Evolutionary conservation across 768 basidiomycete species (phyloP), one percentile per base, ranked within the genome.

Genomic region (Naganishia friedmannii): DNA sequence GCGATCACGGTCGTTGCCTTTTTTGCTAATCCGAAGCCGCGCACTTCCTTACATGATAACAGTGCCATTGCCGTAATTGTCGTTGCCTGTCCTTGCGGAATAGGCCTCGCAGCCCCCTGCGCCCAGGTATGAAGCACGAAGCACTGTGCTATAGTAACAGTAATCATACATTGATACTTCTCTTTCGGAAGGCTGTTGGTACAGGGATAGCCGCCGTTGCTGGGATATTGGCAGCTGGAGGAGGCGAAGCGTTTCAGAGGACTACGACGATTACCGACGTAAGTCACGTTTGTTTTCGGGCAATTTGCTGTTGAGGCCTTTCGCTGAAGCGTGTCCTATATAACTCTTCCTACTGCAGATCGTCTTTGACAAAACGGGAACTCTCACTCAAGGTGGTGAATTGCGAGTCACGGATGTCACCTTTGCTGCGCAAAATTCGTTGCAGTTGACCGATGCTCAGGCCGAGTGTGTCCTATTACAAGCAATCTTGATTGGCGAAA

Each of bases 321-420:
- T n/a, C n/a, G n/a, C n/a, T n/a, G n/a, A n/a, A n/a, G n/a, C n/a
- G 53, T 55, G 10, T 5, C 53, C 6, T 55, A 55, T 23, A 55
- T 23, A 29, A 8, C 23, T 55, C 53, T 15, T 15, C 23, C 53
- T 55, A 55, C 28, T 7, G 26, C 26, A 55, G 53, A 28, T 93
- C 48, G 88, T 88, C 3, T 91, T 93, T 71, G 92, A 93, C 81
- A 93, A 93, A 81, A 93, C 91, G 1, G 91, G 92, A 7, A 93
- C 91, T 0, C 80, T 92, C 29, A 92, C 91, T 0, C 82, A 86
- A 70, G 77, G 76, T 28, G 53, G 53, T 23, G 53, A 8, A 55
- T 55, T 55, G 53, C 23, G 79, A 9, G 90, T 92, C 15, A 86
- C 86, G 3, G 85, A 90, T 73, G 81, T 78, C 65, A 53, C 69